Base-by-base conservation (phyloP, 805 yeast species). In the Spathaspora hagerdaliae region DNA sequence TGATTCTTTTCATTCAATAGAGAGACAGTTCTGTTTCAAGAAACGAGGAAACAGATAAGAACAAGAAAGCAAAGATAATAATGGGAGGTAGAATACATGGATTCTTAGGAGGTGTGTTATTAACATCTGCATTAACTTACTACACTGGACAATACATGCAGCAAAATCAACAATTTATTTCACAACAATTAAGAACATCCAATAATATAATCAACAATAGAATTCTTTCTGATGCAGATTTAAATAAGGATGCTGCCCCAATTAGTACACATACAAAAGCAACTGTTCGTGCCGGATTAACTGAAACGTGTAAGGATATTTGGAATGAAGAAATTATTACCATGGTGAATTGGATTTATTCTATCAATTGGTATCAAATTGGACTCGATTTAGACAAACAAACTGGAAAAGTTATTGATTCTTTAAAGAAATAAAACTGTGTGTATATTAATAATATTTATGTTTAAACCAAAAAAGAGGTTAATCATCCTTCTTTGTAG, bases 321-420 rank as follows among this genome's bases (percentile, higher is more conserved):
- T 87, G 96, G 96, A 83, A 87, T 58, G 81, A 78, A 38, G 91
- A 85, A 59, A 75, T 87, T 44, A 73, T 84, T 46, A 71, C 68
- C 38, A 75, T 77, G 47, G 87, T 82, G 19, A 80, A 81, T 52
- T 83, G 85, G 78, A 53, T 85, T 11, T 85, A 84, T 56, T 56
- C 74, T 39, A 69, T 79, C 50, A 73, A 74, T 59, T 65, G 80
- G 75, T 68, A 76, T 61, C 64, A 67, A 46, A 54, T 61, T 53
- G 73, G 72, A 1, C 53, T 68, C 35, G 55, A 61, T 26, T 60
- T 63, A 12, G 74, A 71, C 53, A 55, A 59, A 45, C 61, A 65
- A 53, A 41, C 67, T 36, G 63, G 64, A 47, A 66, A 63, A 51
- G 32, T 55, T 5, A 51, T 47, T 33, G 45, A 42, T 8, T 41